Evolutionary conservation across 2,329 filamentous ascomycete species (phyloP).

Genomic region (Ceratocystis papillata): DNA sequence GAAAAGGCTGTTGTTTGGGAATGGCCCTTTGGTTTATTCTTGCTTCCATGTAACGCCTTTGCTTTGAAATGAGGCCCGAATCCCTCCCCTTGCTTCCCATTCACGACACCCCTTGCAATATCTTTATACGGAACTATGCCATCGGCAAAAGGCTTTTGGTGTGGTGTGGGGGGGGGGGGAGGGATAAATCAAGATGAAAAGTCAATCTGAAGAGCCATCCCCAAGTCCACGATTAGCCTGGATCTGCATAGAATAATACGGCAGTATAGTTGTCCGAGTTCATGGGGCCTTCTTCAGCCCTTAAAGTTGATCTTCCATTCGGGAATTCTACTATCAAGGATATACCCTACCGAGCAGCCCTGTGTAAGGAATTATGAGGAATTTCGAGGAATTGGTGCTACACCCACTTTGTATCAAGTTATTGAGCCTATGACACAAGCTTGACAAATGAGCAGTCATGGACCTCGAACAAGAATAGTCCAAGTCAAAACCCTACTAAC

Average conservation of each 20-base stretch:
- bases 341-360: neutral
- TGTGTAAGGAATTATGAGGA: neutral
- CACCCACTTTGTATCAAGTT: constrained; percentile 1
- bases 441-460: neutral
- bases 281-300: neutral
- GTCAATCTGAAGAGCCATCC: neutral
- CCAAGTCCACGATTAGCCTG: neutral
- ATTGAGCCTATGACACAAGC: neutral
- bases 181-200: neutral
- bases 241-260: neutral
- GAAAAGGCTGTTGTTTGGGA: constrained; percentile 1
- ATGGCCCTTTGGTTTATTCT: neutral
- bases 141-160: neutral
- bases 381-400: neutral
- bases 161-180: neutral
- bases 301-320: neutral
- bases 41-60: neutral
- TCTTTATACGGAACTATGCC: neutral
- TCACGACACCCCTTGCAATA: neutral
- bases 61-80: neutral
- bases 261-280: neutral
- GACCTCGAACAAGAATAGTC: neutral
- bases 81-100: neutral
- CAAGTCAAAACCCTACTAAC: neutral
- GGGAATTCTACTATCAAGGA: neutral